Evolutionary conservation across 2,329 filamentous ascomycete genomes (phyloP).

Genomic region (Myrmaecium sp.): DNA sequence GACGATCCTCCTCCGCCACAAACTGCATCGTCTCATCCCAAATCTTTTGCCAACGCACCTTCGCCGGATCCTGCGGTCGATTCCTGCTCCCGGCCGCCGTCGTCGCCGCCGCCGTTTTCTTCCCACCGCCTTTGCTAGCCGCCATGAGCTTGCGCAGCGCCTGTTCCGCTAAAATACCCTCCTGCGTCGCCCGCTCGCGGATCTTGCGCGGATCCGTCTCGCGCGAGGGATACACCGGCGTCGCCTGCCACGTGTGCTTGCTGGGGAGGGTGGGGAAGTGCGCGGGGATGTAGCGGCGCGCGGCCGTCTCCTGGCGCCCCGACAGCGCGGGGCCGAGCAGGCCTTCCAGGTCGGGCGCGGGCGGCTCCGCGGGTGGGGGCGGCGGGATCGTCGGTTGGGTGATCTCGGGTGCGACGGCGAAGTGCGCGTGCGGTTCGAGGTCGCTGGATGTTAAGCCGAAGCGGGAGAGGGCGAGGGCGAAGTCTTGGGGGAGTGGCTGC

Average conservation of each 20-base stretch:
- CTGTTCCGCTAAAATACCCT: constrained; percentile 48
- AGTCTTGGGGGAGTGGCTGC: constrained; percentile 41
- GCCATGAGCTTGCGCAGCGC: constrained; percentile 42
- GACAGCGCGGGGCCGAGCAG: constrained; percentile 37
- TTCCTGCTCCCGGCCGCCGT: constrained; percentile 6
- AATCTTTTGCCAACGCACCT: constrained; percentile 27
- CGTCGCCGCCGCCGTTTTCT: constrained; percentile 9
- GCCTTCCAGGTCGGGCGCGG: constrained; percentile 26
- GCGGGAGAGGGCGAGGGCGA: constrained; percentile 34
- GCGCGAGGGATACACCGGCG: constrained; percentile 39
- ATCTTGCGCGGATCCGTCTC: constrained; percentile 43
- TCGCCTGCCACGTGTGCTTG: constrained; percentile 45
- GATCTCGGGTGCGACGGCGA: constrained; percentile 18
- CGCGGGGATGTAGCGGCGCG: constrained; percentile 36
- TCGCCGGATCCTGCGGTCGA: constrained; percentile 2
- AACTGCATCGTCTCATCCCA: constrained; percentile 41
- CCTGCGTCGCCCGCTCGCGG: constrained; percentile 45
- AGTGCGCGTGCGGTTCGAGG: constrained; percentile 16
- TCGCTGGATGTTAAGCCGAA: constrained; percentile 20
- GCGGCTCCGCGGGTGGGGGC: constrained; percentile 21
- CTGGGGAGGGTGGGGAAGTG: constrained; percentile 47
- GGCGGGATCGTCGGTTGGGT: constrained; percentile 24
- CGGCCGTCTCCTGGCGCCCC: constrained; percentile 27
- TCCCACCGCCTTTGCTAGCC: constrained; percentile 29
- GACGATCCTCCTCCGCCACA: constrained; percentile 24